Evolutionary conservation across 2,329 filamentous ascomycete genomes (phyloP), one percentile per base, ranked within the genome.

Genomic region (Fusarium torreyae): DNA sequence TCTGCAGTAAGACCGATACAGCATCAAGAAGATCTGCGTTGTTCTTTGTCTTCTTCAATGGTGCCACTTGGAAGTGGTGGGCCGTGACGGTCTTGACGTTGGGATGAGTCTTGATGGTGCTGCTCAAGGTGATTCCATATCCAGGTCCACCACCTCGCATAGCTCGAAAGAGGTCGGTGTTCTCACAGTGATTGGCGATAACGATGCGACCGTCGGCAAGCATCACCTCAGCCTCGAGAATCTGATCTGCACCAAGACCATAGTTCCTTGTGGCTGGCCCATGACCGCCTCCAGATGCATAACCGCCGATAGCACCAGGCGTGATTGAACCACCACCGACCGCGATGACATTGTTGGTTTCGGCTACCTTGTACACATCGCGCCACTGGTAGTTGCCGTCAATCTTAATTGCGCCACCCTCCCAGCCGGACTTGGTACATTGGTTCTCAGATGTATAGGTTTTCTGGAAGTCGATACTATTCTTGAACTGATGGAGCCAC

Each of bases 231-330:
- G 66, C 66, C 8, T 69, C 66, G 0, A 69, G 66, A 1, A 69
- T 69, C 18, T 69, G 66, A 5, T 69, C 66, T 3, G 66, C 61
- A 0, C 66, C 66, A 1, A 69, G 66, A 0, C 66, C 66, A 20
- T 69, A 69, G 13, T 69, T 69, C 5, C 66, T 69, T 11, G 66
- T 49, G 1, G 66, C 66, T 14, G 66, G 66, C 2, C 66, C 66
- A 22, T 69, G 66, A 0, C 66, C 66, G 2, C 66, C 66, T 13
- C 66, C 66, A 1, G 66, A 69, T 22, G 66, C 66, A 40, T 53
- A 69, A 2, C 66, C 66, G 3, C 66, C 66, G 0, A 69, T 69
- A 6, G 66, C 66, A 39, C 66, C 66, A 2, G 66, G 66, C 2
- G 66, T 52, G 11, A 69, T 36, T 7, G 66, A 66, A 11, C 66